These are phyloP conservation scores for Cutaneotrichosporon curvatum DNA, from an alignment of 1,284 basidiomycete genomes.

Conservation along the genomic window DNA sequence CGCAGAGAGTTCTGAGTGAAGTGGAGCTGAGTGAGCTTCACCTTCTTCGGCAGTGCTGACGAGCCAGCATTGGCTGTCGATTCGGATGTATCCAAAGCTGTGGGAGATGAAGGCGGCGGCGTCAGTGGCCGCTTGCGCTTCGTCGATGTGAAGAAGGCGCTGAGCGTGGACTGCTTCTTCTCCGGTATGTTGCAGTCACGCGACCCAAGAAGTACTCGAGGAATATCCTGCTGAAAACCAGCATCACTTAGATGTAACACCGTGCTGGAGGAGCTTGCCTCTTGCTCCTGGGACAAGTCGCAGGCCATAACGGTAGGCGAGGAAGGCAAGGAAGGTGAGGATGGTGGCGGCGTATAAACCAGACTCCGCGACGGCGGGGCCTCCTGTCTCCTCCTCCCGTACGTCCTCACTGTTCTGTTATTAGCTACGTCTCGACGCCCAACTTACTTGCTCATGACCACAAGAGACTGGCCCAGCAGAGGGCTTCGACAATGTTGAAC, in stretches of 20 bases:
- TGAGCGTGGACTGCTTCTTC: constrained; percentile 3
- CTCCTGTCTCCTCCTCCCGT: constrained; percentile 21
- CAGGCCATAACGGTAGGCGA: too few relatives aligned
- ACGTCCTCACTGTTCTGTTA: constrained; percentile 28
- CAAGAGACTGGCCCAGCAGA: too few relatives aligned
- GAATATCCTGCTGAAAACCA: neutral
- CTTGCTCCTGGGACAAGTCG: too few relatives aligned
- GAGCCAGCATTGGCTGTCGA: neutral
- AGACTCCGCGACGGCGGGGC: constrained; percentile 10
- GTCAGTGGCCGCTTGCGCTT: neutral
- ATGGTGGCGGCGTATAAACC: constrained; percentile 6
- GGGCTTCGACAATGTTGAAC: too few relatives aligned
- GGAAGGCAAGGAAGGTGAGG: neutral
- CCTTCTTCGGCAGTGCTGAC: neutral
- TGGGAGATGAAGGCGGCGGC: constrained; percentile 11
- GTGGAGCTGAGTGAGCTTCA: constrained; percentile 28
- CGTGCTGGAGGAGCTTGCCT: too few relatives aligned
- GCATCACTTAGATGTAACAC: too few relatives aligned
- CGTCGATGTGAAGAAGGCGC: neutral
- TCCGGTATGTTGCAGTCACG: neutral
- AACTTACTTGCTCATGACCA: too few relatives aligned
- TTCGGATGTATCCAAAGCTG: constrained; percentile 1
- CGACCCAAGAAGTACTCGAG: neutral
- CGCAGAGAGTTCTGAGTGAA: constrained; percentile 30
- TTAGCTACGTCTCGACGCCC: neutral